Evolutionary conservation across 306 rosid genomes (phyloP).

Genomic region (Ochetophila trinervis): DNA sequence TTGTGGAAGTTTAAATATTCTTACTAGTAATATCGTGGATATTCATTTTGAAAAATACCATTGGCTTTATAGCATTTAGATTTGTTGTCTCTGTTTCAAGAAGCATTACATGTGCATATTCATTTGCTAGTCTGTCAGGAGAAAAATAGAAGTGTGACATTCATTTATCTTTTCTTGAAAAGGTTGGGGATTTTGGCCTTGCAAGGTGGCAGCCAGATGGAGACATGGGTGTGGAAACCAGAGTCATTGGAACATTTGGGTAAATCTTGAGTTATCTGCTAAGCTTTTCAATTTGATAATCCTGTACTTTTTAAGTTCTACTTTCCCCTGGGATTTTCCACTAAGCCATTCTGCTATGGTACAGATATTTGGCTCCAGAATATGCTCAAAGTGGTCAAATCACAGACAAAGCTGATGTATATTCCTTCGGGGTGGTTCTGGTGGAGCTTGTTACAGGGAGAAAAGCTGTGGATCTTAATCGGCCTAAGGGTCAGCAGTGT

Average conservation of each 20-base stretch:
- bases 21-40: no score
- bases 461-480: conserved; percentile 90
- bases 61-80: neutral
- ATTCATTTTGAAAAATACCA: no score
- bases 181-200: conserved; percentile 99
- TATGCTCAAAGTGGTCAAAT: conserved; percentile 98
- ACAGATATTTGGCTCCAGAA: conserved; percentile 95
- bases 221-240: conserved; percentile 87
- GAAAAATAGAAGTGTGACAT: conserved; percentile 6
- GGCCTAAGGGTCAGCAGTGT: conserved; percentile 97
- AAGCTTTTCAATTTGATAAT: no score
- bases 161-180: conserved; percentile 18
- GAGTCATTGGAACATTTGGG: conserved; percentile 99
- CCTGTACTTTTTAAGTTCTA: conserved; percentile 3
- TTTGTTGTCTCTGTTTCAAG: conserved; percentile 11
- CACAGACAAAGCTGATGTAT: conserved; percentile 96
- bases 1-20: no score
- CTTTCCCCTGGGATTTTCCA: conserved; percentile 17
- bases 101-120: conserved; percentile 19
- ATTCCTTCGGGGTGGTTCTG: conserved; percentile 92
- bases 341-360: conserved; percentile 17
- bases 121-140: neutral
- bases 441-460: conserved; percentile 93
- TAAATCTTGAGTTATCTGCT: conserved; percentile 20
- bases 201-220: conserved; percentile 99